These are phyloP conservation scores for Colletotrichum coccodes DNA, from an alignment of 2,329 filamentous ascomycete species.

Conservation along the genomic window DNA sequence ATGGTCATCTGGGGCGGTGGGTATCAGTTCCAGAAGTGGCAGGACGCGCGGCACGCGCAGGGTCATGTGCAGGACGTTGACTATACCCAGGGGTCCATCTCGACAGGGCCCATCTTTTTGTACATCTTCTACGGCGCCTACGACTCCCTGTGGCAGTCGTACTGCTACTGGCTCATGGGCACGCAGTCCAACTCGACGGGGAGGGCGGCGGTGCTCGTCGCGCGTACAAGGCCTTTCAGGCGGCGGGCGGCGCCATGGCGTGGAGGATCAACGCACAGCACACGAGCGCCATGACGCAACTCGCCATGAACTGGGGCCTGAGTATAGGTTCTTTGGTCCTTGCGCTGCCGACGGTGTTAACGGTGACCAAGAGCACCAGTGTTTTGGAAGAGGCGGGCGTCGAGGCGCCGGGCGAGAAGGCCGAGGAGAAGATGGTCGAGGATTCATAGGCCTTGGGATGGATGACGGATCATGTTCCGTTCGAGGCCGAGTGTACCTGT, in stretches of 20 bases:
- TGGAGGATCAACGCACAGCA: constrained; percentile 54
- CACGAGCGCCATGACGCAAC: constrained; percentile 49
- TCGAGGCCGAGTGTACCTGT: neutral
- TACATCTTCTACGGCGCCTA: constrained; percentile 79
- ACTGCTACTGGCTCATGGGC: constrained; percentile 69
- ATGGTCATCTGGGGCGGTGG: constrained; percentile 69
- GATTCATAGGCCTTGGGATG: neutral
- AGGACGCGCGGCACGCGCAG: constrained; percentile 51
- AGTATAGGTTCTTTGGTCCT: constrained; percentile 54
- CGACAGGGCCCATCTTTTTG: constrained; percentile 72
- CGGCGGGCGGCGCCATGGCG: constrained; percentile 54
- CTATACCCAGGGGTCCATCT: constrained; percentile 57
- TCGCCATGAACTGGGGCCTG: constrained; percentile 57
- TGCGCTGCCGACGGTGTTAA: constrained; percentile 53
- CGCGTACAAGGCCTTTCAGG: constrained; percentile 57
- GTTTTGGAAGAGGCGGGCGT: constrained; percentile 38
- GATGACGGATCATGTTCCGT: neutral
- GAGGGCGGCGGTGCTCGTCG: constrained; percentile 54
- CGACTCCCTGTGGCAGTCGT: constrained; percentile 74
- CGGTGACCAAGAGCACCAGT: constrained; percentile 43
- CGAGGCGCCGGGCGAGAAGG: neutral
- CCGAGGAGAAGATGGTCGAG: constrained; percentile 32
- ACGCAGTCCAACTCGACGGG: constrained; percentile 53
- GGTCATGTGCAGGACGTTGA: constrained; percentile 57
- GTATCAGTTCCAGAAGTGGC: constrained; percentile 72